Evolutionary conservation across 805 yeast genomes (phyloP).

Genomic region (Yamadazyma sp.): DNA sequence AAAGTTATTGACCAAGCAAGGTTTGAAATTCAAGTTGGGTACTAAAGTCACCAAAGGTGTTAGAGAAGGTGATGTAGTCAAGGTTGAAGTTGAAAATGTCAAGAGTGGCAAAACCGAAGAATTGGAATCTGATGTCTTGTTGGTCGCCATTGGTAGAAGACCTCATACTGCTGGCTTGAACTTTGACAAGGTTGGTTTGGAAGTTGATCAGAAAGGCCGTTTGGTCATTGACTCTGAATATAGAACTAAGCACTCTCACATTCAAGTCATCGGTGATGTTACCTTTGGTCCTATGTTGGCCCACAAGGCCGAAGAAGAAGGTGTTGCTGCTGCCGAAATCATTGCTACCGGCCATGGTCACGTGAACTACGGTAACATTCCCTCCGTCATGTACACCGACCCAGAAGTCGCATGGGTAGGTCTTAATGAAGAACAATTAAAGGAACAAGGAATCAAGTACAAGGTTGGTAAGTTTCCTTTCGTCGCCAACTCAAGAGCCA

Average conservation of each 20-base stretch:
- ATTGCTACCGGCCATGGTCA: constrained; percentile 94
- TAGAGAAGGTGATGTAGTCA: constrained; percentile 85
- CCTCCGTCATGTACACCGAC: constrained; percentile 98
- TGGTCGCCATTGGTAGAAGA: constrained; percentile 98
- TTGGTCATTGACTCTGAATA: constrained; percentile 91
- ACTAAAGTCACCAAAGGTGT: constrained; percentile 88
- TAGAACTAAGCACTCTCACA: constrained; percentile 89
- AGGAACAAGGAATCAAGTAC: constrained; percentile 87
- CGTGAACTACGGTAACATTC: constrained; percentile 96
- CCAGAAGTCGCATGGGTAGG: constrained; percentile 99
- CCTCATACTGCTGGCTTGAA: constrained; percentile 90
- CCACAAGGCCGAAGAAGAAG: constrained; percentile 99
- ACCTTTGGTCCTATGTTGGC: constrained; percentile 99
- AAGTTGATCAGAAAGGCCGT: constrained; percentile 88
- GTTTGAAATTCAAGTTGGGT: constrained; percentile 86
- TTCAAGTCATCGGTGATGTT: constrained; percentile 96
- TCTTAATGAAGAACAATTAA: constrained; percentile 89
- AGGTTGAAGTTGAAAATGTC: constrained; percentile 83
- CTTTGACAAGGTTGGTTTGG: constrained; percentile 86
- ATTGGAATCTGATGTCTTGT: constrained; percentile 85
- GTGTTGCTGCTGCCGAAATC: constrained; percentile 96
- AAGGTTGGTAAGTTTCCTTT: constrained; percentile 98
- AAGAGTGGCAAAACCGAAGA: constrained; percentile 80
- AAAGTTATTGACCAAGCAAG: constrained; percentile 91
- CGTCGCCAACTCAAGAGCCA: constrained; percentile 98